Evolutionary conservation across 2,329 filamentous ascomycete species (phyloP).

Genomic region (Phialemoniopsis sp.): DNA sequence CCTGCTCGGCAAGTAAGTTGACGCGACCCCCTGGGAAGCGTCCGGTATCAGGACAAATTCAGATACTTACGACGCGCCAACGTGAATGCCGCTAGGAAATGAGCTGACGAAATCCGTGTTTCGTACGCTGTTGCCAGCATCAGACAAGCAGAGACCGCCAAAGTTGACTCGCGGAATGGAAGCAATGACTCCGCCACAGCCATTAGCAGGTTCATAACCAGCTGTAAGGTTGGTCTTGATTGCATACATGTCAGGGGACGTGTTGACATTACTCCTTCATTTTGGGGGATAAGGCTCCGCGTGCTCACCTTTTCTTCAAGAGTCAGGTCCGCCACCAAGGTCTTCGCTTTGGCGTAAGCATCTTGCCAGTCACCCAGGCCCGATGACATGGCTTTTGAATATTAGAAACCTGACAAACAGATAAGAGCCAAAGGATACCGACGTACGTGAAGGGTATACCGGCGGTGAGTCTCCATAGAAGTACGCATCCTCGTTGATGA

Average conservation of each 20-base stretch:
- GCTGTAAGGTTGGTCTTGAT: slow-evolving; percentile 8
- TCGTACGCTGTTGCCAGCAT: slow-evolving; percentile 37
- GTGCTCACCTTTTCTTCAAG: slow-evolving; percentile 69
- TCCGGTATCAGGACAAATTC: too few relatives aligned
- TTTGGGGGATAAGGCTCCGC: too few relatives aligned
- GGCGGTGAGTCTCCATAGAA: too few relatives aligned
- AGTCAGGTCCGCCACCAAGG: slow-evolving; percentile 68
- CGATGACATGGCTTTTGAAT: slow-evolving; percentile 48
- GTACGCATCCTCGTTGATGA: neutral
- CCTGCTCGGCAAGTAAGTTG: slow-evolving; percentile 11
- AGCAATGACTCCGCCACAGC: slow-evolving; percentile 6
- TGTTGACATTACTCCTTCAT: too few relatives aligned
- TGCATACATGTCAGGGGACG: too few relatives aligned
- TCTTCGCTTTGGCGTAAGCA: slow-evolving; percentile 62
- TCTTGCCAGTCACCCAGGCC: slow-evolving; percentile 64
- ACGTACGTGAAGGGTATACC: too few relatives aligned
- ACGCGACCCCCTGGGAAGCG: neutral
- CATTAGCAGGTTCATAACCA: slow-evolving; percentile 2
- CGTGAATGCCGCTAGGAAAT: slow-evolving; percentile 32
- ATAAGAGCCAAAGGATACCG: neutral
- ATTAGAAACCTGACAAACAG: too few relatives aligned
- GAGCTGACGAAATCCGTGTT: slow-evolving; percentile 31
- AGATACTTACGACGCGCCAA: slow-evolving; percentile 25
- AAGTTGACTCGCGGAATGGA: slow-evolving; percentile 20
- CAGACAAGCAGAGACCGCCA: slow-evolving; percentile 33